Base-by-base conservation (phyloP, 208 protist species). In the Balamuthia mandrillaris region DNA sequence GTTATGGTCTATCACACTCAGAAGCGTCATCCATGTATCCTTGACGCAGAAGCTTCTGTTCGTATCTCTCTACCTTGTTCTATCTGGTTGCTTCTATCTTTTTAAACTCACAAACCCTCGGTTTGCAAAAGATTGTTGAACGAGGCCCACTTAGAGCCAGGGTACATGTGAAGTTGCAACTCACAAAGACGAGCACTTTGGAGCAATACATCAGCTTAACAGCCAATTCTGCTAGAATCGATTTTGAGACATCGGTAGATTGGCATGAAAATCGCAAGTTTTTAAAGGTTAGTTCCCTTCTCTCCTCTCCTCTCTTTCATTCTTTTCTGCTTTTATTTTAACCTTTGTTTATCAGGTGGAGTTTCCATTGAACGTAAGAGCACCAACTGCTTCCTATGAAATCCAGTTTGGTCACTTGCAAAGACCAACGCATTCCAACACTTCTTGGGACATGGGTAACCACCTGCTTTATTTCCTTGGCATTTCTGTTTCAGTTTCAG, bases 351-450 rank as follows among this genome's bases (percentile, higher is more conserved):
- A 85, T 86, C 66, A 84, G 68, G 86, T 93, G 1, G 91, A 94
- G 66, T 93, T 93, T 65, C 87, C 88, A 41, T 45, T 90, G 0
- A 81, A 87, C n/a, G 54, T 94, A 0, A 44, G 89, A 29, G 74
- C 77, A 37, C 33, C 21, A 5, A 27, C 31, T n/a, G 89, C 89
- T 16, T 86, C 42, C 0, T 94, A 92, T 51, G 91, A 93, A 3
- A 86, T 61, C 58, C 88, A 91, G 72, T 94, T 83, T 33, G 91
- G 90, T 39, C 85, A 91, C 58, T 33, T 94, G 12, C 72, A 88
- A 37, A 45, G 92, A 37, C 90, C 91, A n/a, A 94, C 81, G 3
- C 88, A 92, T 44, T 61, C 31, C 5, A 94, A 94, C 27, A 92
- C 92, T 4, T 77, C 61, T 6, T 93, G 89, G 89, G 92, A 94